These are phyloP conservation scores for Stropharia rugosoannulata DNA, from an alignment of 768 basidiomycete species.

Conservation along the genomic window DNA sequence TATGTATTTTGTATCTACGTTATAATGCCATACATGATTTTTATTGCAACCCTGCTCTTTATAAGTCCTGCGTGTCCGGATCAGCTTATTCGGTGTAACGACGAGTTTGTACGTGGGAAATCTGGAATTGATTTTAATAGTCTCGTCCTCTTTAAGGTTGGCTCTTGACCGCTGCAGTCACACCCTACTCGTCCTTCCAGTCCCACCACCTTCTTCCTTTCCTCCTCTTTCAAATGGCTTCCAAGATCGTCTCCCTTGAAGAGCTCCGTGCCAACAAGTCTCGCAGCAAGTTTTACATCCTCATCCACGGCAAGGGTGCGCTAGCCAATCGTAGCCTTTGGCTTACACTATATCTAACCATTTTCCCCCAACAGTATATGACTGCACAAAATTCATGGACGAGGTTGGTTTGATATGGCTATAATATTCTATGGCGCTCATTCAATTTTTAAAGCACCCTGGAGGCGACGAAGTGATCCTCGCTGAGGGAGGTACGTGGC, in stretches of 20 bases:
- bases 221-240: conserved; percentile 36
- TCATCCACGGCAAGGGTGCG: conserved; percentile 83
- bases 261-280: conserved; percentile 77
- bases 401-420: conserved; percentile 52
- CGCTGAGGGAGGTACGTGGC: conserved; percentile 80
- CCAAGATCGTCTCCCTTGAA: conserved; percentile 64
- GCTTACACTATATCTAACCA: conserved; percentile 29
- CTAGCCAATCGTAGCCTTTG: conserved; percentile 33
- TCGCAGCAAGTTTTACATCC: conserved; percentile 77
- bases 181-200: conserved; percentile 5
- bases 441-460: conserved; percentile 58
- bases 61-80: conserved; percentile 1
- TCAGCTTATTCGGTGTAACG: conserved; percentile 11
- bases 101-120: conserved; percentile 17
- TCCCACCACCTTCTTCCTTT: conserved; percentile 23
- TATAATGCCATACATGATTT: neutral
- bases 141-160: neutral
- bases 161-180: conserved; percentile 4
- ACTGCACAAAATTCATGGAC: conserved; percentile 92
- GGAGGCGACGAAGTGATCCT: conserved; percentile 98
- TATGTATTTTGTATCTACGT: neutral
- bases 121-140: conserved; percentile 8
- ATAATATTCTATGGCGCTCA: neutral
- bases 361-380: conserved; percentile 66
- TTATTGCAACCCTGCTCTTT: neutral